Conservation (phyloP, 768 basidiomycete species). For the Boletus coccyginus region DNA sequence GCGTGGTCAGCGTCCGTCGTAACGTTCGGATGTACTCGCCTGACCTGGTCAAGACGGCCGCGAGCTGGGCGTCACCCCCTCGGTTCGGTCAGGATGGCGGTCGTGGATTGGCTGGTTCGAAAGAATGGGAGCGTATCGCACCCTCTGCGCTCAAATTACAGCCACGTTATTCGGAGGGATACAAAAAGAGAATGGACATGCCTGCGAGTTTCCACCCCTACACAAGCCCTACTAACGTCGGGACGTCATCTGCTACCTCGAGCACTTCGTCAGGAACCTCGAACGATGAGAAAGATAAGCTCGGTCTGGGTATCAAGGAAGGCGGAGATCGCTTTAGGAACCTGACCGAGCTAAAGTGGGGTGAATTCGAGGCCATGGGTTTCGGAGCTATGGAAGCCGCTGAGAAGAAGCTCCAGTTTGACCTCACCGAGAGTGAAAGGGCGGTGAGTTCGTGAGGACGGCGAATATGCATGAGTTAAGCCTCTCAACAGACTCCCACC, state of each 20-base stretch:
- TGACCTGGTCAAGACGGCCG: slow-evolving; percentile 72
- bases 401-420: slow-evolving; percentile 84
- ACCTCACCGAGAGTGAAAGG: slow-evolving; percentile 85
- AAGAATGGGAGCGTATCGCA: slow-evolving; percentile 76
- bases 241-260: slow-evolving; percentile 41
- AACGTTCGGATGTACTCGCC: slow-evolving; percentile 86
- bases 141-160: slow-evolving; percentile 56
- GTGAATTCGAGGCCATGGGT: slow-evolving; percentile 83
- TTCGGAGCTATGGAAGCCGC: slow-evolving; percentile 55
- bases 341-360: slow-evolving; percentile 87
- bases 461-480: slow-evolving; percentile 8
- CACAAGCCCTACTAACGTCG: slow-evolving; percentile 21
- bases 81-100: slow-evolving; percentile 18
- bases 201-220: slow-evolving; percentile 57
- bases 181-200: slow-evolving; percentile 75
- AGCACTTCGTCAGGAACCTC: slow-evolving; percentile 38
- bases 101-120: slow-evolving; percentile 50
- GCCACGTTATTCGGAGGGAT: slow-evolving; percentile 72
- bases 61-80: slow-evolving; percentile 45
- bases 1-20: slow-evolving; percentile 72
- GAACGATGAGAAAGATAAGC: slow-evolving; percentile 31
- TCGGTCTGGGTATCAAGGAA: slow-evolving; percentile 35
- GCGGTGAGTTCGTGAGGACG: slow-evolving; percentile 37
- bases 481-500: slow-evolving; percentile 47
- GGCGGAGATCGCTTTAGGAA: slow-evolving; percentile 74